Percentiles rank a stretch among this genome's conserved stretches.
These are phyloP conservation scores for Naganishia kalamii DNA, from an alignment of 768 basidiomycete genomes.

Conservation along the genomic window DNA sequence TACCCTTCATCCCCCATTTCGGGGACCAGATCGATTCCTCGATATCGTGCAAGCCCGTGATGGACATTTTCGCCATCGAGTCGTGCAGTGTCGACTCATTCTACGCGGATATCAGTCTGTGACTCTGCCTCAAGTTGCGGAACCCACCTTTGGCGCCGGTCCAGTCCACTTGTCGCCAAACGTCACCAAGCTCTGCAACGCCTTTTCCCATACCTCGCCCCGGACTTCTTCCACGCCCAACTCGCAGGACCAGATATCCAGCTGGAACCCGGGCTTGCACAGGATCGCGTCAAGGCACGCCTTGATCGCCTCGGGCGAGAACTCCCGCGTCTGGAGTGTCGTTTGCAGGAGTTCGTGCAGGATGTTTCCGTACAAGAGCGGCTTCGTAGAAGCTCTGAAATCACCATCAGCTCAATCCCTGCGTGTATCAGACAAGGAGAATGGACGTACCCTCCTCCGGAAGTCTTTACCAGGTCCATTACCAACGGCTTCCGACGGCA, in stretches of 20 bases:
- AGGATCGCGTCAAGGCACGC: slow-evolving; percentile 36
- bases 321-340: slow-evolving; percentile 53
- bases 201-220: slow-evolving; percentile 43
- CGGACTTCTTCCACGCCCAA: slow-evolving; percentile 44
- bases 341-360: slow-evolving; percentile 85
- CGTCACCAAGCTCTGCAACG: slow-evolving; percentile 37
- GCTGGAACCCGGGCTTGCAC: slow-evolving; percentile 32
- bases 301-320: slow-evolving; percentile 32
- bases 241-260: slow-evolving; percentile 45
- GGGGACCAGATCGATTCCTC: slow-evolving; percentile 99
- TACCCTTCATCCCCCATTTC: slow-evolving; percentile 87
- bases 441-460: too few relatives aligned
- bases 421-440: too few relatives aligned
- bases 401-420: too few relatives aligned
- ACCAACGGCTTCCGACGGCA: slow-evolving; percentile 85
- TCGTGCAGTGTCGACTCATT: slow-evolving; percentile 48
- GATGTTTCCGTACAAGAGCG: slow-evolving; percentile 77
- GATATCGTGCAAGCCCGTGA: slow-evolving; percentile 70
- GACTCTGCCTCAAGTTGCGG: slow-evolving; percentile 18
- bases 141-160: slow-evolving; percentile 56
- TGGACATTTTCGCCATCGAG: slow-evolving; percentile 53
- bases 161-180: slow-evolving; percentile 56
- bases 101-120: slow-evolving; percentile 30
- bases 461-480: slow-evolving; percentile 51
- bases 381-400: slow-evolving; percentile 39